These are phyloP conservation scores for Candida loeiensis DNA, from an alignment of 805 yeast species.

Conservation along the genomic window DNA sequence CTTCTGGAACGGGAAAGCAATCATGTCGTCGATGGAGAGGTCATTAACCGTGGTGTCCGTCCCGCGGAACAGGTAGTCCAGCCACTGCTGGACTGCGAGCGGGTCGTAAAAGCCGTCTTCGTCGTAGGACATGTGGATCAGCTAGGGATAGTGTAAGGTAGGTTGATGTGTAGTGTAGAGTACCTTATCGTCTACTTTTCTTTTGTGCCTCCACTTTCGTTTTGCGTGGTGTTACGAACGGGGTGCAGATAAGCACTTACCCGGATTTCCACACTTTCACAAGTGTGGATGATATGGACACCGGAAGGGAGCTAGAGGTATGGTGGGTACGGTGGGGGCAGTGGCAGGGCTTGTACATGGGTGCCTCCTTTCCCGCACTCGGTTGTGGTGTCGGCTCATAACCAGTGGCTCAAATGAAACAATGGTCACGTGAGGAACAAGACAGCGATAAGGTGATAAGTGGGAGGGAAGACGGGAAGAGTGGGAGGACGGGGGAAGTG, in stretches of 20 bases:
- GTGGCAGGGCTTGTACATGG: no score
- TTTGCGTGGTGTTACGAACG: constrained; percentile 1
- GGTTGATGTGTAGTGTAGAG: neutral
- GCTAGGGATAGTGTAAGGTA: neutral
- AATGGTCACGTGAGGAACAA: neutral
- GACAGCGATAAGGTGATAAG: neutral
- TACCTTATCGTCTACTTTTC: constrained; percentile 2
- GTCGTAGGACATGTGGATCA: constrained; percentile 2
- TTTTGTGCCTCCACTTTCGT: constrained; percentile 4
- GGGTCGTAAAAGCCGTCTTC: constrained; percentile 3
- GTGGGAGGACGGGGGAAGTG: neutral
- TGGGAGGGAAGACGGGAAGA: neutral
- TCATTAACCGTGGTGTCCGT: constrained; percentile 2
- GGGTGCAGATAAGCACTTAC: constrained; percentile 5
- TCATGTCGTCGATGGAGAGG: constrained; percentile 1
- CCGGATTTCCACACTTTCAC: neutral
- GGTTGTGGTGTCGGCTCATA: no score
- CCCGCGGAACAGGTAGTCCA: constrained; percentile 5
- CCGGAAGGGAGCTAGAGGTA: no score
- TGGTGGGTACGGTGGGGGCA: no score
- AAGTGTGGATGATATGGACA: neutral
- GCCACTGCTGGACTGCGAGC: constrained; percentile 3
- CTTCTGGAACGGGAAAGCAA: constrained; percentile 1
- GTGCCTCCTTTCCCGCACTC: no score
- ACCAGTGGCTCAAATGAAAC: no score